Conservation (phyloP, 1,139 yeast genomes). For the Spathaspora sp. region DNA sequence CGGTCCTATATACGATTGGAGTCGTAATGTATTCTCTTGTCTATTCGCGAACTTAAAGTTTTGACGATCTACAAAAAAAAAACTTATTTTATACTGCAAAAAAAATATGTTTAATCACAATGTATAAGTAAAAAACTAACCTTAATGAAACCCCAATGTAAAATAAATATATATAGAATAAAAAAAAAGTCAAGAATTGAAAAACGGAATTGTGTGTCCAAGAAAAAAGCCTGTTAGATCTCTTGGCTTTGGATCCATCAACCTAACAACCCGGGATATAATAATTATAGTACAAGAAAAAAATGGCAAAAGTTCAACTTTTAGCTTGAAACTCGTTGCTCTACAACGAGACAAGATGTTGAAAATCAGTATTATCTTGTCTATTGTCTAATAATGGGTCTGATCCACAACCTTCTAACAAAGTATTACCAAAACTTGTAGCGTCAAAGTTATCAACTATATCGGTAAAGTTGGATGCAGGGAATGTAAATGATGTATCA, state of each 20-base stretch:
- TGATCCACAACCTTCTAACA: slow-evolving; percentile 19
- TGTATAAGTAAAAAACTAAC: not conserved
- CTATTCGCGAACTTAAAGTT: too few species aligned
- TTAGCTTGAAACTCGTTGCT: not conserved
- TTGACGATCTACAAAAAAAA: not conserved
- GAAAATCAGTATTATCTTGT: slow-evolving; percentile 19
- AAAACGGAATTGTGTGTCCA: not conserved
- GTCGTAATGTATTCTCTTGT: too few species aligned
- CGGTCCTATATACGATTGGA: not conserved
- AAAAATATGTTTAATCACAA: not conserved
- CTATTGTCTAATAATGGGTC: slow-evolving; percentile 25
- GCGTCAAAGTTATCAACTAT: slow-evolving; percentile 6
- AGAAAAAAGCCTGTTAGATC: not conserved
- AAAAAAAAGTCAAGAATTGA: not conserved
- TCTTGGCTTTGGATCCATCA: too few species aligned
- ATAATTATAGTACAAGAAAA: not conserved
- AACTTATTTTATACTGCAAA: too few species aligned
- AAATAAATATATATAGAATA: not conserved
- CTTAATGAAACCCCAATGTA: not conserved
- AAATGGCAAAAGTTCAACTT: not conserved
- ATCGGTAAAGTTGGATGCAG: not conserved
- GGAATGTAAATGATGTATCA: slow-evolving; percentile 6
- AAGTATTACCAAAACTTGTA: slow-evolving; percentile 11
- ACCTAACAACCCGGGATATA: too few species aligned
- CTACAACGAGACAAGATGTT: not conserved